A percentile compares a stretch with the other conserved stretches of the same genome.
Conservation (phyloP, 192 early-diverging fungal genomes). For the Allomyces macrogynus region DNA sequence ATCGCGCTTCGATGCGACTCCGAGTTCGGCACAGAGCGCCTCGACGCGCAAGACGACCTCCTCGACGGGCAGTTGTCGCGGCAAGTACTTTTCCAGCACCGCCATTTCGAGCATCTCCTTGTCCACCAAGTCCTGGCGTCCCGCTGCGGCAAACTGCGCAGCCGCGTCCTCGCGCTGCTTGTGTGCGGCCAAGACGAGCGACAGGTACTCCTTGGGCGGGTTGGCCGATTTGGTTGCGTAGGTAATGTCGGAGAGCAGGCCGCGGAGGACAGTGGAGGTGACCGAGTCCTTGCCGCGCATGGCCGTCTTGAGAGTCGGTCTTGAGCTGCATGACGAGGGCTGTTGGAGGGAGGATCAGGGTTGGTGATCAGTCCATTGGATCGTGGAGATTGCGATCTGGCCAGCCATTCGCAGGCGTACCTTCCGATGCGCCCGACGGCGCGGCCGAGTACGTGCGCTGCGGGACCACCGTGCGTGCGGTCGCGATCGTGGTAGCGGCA, state of each 20-base stretch:
- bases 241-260: background rate
- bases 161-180: background rate
- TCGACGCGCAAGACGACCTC: background rate
- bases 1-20: background rate
- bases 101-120: background rate
- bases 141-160: background rate
- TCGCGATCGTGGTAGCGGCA: too few relatives aligned
- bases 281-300: background rate
- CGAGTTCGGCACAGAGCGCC: background rate
- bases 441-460: too few relatives aligned
- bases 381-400: too few relatives aligned
- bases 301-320: background rate
- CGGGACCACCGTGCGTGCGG: too few relatives aligned
- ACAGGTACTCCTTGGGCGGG: background rate
- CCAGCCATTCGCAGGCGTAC: too few relatives aligned
- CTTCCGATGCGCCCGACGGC: too few relatives aligned
- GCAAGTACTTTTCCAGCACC: background rate
- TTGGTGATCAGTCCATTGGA: too few relatives aligned
- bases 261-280: background rate
- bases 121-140: background rate
- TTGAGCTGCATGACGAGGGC: background rate
- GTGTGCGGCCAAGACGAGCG: background rate
- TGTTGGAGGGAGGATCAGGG: too few relatives aligned
- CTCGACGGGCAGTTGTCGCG: background rate
- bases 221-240: background rate